Percentiles rank a stretch among this genome's conserved stretches.
Conservation (phyloP, 2,329 filamentous ascomycete genomes). For the Epicoccum nigrum region DNA sequence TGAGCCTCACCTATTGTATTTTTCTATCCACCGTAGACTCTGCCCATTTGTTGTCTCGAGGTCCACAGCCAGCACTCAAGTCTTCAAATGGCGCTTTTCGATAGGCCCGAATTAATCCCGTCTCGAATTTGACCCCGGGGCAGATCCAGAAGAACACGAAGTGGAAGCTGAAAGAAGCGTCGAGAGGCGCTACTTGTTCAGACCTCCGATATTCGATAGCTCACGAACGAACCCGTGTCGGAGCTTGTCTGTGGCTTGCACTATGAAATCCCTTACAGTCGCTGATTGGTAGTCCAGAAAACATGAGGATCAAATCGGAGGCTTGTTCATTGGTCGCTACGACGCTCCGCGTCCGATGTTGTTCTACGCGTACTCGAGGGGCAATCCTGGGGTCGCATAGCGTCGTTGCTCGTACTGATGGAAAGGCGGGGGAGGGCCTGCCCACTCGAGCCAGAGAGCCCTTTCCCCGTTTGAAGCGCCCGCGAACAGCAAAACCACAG, state of each 20-base stretch:
- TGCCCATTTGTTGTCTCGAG: background rate
- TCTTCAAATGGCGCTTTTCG: no score
- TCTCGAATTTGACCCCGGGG: background rate
- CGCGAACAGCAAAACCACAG: no score
- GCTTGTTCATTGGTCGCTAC: background rate
- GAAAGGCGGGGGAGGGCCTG: no score
- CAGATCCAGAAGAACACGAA: background rate
- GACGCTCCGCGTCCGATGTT: background rate
- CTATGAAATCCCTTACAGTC: background rate
- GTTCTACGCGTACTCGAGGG: background rate
- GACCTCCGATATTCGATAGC: constrained; percentile 5
- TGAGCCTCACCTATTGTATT: no score
- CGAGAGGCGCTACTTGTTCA: background rate
- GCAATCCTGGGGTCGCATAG: no score
- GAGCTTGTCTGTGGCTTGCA: constrained; percentile 4
- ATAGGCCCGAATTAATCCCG: no score
- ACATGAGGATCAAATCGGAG: background rate
- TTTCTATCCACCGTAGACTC: no score
- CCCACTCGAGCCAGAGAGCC: no score
- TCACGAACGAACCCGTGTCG: background rate
- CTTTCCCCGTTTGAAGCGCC: no score
- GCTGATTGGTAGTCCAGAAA: background rate
- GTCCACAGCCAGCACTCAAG: no score
- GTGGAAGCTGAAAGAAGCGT: background rate
- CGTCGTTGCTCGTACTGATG: no score